Base-by-base conservation (phyloP, 345 rosid genomes). In the Cardiospermum halicacabum region DNA sequence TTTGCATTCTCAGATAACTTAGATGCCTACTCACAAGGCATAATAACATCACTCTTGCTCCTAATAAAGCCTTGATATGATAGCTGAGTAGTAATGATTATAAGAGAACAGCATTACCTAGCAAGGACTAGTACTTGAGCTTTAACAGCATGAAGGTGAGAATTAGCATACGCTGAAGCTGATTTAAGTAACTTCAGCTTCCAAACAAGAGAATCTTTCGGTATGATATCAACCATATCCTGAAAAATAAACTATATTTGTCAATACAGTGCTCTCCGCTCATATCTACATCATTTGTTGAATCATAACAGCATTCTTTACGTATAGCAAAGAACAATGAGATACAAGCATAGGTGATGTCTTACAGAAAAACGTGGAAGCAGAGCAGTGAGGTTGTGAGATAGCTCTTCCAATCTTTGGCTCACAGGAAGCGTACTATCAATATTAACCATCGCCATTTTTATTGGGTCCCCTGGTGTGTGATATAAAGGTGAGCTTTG, bases 121-220 rank as follows among this genome's bases (percentile, higher is more conserved):
- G 72, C 69, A 68, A 89, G 88, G 62, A 89, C 55, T 24, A 89
- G 75, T 25, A 78, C 78, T 67, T 89, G 81, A 57, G 94, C 93
- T 68, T 73, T 83, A 70, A 82, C 72, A 60, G 77, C 77, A 58
- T 81, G 50, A 47, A 87, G 84, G 40, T 72, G 80, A 30, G 84
- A 78, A 69, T 78, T 81, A 56, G 83, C 81, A 72, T 70, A 80
- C 63, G 77, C 76, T 53, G 94, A 75, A 72, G 88, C 88, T 74
- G 85, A 74, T 66, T 73, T 82, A 25, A 87, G 55, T 71, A 77
- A 32, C 26, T 80, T 55, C 42, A 77, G 66, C 62, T 72, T 80
- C 84, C 84, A 77, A 12, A 59, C 57, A 56, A 74, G 75, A 7
- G 79, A 69, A 16, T 56, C 77, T 43, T 69, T 74, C 0, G 81